Percentiles rank a stretch among this genome's conserved stretches.
Conservation (phyloP, 1,284 basidiomycete species). For the Stygiomarasmius scandens region DNA sequence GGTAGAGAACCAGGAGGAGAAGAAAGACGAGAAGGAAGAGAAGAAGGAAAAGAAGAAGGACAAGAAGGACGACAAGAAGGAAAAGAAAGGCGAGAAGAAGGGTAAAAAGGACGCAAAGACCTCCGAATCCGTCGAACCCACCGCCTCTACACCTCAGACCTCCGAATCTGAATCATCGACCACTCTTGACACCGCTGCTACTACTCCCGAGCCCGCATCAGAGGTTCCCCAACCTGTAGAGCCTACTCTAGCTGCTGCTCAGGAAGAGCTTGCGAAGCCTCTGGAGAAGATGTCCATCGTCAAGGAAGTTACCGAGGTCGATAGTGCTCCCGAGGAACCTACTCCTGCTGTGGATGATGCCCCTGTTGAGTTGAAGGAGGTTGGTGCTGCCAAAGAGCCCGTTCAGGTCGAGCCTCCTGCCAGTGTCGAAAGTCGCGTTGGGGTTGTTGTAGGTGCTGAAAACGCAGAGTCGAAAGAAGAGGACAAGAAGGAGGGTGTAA, state of each 20-base stretch:
- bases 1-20: no score
- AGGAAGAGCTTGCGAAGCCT: neutral
- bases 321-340: neutral
- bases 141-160: no score
- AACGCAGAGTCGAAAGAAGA: neutral
- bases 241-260: neutral
- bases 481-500: neutral
- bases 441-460: neutral
- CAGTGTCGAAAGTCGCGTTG: neutral
- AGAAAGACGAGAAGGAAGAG: no score
- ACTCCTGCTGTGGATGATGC: neutral
- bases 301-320: neutral
- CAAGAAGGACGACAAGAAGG: no score
- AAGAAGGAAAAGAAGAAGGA: no score
- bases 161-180: neutral
- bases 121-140: neutral
- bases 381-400: neutral
- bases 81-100: no score
- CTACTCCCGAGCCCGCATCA: neutral
- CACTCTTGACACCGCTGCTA: neutral
- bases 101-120: neutral
- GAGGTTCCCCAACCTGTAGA: neutral
- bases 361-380: neutral
- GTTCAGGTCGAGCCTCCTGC: neutral
- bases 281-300: neutral